Evolutionary conservation across 345 rosid species (phyloP).

Genomic region (Euphorbia lathyris): DNA sequence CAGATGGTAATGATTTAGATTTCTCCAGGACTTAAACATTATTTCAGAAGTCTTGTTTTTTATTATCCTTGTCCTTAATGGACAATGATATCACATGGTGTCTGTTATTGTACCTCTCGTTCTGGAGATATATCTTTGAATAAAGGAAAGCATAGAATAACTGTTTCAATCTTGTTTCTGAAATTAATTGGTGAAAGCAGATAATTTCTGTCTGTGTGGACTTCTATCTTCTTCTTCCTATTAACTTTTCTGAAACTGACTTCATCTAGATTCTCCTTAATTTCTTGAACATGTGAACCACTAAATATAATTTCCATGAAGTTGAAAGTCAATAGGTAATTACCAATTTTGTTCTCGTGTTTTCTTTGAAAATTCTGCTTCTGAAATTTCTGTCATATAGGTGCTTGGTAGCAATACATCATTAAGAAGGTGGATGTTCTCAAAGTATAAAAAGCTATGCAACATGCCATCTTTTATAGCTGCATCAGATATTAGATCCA

Average conservation of each 20-base stretch:
- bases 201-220: neutral
- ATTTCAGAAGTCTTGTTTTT: neutral
- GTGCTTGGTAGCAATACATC: slow-evolving; percentile 56
- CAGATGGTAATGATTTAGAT: slow-evolving; percentile 56
- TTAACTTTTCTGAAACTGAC: neutral
- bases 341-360: neutral
- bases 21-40: neutral
- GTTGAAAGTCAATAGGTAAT: neutral
- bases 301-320: neutral
- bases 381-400: slow-evolving; percentile 39
- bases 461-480: slow-evolving; percentile 47
- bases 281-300: neutral
- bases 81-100: neutral
- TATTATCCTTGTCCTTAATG: neutral
- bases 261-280: neutral
- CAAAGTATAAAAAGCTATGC: slow-evolving; percentile 54
- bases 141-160: neutral
- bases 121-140: neutral
- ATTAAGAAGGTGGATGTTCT: slow-evolving; percentile 61
- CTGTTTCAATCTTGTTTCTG: neutral
- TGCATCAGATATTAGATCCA: slow-evolving; percentile 40
- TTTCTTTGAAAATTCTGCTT: neutral
- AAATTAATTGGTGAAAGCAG: neutral
- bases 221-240: neutral
- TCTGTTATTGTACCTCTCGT: neutral